Evolutionary conservation across 2,329 filamentous ascomycete genomes (phyloP).

Genomic region (Trichoderma atroviride): DNA sequence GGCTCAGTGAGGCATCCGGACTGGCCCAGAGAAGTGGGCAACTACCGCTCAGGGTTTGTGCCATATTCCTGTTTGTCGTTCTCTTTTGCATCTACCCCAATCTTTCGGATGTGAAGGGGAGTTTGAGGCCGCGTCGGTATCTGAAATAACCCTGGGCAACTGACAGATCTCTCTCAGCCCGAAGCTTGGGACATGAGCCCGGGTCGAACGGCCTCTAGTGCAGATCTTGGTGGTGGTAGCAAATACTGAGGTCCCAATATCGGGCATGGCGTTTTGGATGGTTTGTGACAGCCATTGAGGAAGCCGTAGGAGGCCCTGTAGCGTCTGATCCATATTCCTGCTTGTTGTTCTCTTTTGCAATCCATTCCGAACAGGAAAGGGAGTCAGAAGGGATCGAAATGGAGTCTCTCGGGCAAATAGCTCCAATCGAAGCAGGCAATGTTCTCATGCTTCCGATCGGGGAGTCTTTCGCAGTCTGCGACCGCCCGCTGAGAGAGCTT

Average conservation of each 20-base stretch:
- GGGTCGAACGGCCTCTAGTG: no score
- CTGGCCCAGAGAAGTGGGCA: no score
- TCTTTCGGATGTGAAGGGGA: not conserved
- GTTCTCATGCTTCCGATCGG: no score
- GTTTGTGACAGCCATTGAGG: not conserved
- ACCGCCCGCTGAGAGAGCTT: no score
- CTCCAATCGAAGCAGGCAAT: no score
- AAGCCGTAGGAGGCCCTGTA: not conserved
- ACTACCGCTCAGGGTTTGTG: no score
- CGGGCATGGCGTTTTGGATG: not conserved
- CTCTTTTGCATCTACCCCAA: not conserved
- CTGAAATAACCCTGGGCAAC: not conserved
- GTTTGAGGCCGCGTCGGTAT: not conserved
- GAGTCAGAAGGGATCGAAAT: not conserved
- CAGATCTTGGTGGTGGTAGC: no score
- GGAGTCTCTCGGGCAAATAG: no score
- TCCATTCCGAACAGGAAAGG: conserved; percentile 1
- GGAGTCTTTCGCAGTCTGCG: no score
- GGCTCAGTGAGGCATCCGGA: no score
- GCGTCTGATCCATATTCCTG: not conserved
- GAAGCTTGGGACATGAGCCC: no score
- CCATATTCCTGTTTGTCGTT: no score
- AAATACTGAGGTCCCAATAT: not conserved
- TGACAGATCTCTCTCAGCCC: not conserved
- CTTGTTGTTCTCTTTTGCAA: not conserved